Evolutionary conservation across 805 yeast genomes (phyloP).

Genomic region (Tetrapisispora fleetii): DNA sequence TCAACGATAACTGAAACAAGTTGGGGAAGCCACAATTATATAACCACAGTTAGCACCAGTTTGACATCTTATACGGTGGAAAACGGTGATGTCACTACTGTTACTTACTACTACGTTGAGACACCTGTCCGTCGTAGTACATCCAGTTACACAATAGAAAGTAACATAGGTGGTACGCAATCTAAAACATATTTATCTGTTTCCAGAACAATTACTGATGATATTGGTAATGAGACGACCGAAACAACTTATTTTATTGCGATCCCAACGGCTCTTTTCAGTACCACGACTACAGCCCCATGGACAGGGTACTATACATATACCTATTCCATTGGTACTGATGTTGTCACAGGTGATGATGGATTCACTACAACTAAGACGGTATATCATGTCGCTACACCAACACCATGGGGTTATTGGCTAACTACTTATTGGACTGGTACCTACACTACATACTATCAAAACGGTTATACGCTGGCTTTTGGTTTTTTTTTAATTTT

Average conservation of each 20-base stretch:
- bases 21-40: background rate
- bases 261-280: background rate
- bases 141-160: background rate
- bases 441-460: background rate
- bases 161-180: background rate
- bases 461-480: background rate
- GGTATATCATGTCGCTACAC: conserved; percentile 6
- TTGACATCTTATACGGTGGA: conserved; percentile 5
- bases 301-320: background rate
- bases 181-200: background rate
- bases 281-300: background rate
- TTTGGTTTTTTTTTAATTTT: background rate
- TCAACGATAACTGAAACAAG: background rate
- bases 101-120: conserved; percentile 5
- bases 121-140: conserved; percentile 5
- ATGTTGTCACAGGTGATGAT: conserved; percentile 1
- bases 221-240: background rate
- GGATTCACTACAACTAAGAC: conserved; percentile 1
- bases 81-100: conserved; percentile 6
- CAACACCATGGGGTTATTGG: background rate
- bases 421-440: background rate
- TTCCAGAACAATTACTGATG: background rate
- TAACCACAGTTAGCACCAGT: conserved; percentile 5
- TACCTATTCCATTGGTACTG: conserved; percentile 1
- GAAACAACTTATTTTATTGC: background rate